Evolutionary conservation across 345 rosid species (phyloP), one percentile per base, ranked within the genome.

Genomic region (Euclidium syriacum): DNA sequence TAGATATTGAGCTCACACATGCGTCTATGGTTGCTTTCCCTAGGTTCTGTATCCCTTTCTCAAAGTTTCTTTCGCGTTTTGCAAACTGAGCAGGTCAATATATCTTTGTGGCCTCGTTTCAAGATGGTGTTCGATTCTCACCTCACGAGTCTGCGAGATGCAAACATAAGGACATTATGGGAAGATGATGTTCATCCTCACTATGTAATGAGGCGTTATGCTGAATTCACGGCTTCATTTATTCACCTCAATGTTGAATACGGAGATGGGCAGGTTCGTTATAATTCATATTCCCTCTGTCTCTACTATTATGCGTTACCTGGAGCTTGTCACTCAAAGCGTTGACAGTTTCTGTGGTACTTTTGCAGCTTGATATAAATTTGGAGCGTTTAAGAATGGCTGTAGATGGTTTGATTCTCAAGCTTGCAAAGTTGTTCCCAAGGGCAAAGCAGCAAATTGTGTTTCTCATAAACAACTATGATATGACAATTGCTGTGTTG

Each of bases 161-260:
- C 99, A 66, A 87, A 79, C 66, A 74, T 90, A 32, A 90, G 76
- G 84, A 81, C 85, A 26, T 68, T 94, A 77, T 94, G 95, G 99
- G 97, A 94, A 73, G 99, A 94, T 79, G 99, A 94, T 67, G 79
- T 84, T 42, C 99, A 94, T 78, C 96, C 99, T 73, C 99, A 94
- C 67, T 94, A 90, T 83, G 97, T 94, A 59, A 90, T 87, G 97
- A 84, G 99, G 77, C 99, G 96, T 52, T 94, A 94, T 62, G 99
- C 99, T 41, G 99, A 90, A 76, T 94, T 90, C 67, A 87, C 96
- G 4, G 97, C 96, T 50, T 94, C 99, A 17, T 96, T 94, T 70
- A 90, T 90, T 75, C 97, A 90, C 67, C 87, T 94, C 41, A 94
- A 94, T 77, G 87, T 87, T 54, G 97, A 83, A 72, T 85, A 85